Conservation (phyloP, 2,329 filamentous ascomycete species). For the Aspergillus udagawae region DNA sequence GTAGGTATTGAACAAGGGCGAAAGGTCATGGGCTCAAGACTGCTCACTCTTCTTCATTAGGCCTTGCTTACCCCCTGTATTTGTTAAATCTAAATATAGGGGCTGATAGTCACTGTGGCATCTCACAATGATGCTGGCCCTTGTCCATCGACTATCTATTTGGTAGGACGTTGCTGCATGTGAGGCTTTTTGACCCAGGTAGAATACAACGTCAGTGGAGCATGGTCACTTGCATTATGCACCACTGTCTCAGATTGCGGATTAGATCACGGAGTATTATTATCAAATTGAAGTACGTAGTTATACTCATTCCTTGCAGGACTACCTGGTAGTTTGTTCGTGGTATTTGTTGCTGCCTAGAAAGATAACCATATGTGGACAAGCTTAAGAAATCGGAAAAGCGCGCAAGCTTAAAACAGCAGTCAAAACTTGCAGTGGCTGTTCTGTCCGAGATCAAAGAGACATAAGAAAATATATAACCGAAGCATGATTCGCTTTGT, state of each 20-base stretch:
- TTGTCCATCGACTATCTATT: background rate
- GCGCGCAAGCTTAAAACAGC: background rate
- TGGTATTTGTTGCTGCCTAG: background rate
- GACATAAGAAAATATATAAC: background rate
- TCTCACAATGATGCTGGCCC: too few relatives aligned
- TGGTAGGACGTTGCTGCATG: too few relatives aligned
- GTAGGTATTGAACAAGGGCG: too few relatives aligned
- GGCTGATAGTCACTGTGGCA: too few relatives aligned
- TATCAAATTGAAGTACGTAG: background rate
- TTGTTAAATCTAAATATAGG: too few relatives aligned
- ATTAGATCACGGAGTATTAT: background rate
- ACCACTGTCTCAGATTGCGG: background rate
- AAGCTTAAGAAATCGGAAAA: background rate
- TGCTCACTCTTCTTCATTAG: too few relatives aligned
- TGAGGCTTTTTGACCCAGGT: too few relatives aligned
- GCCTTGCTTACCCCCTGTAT: too few relatives aligned
- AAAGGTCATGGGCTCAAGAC: too few relatives aligned
- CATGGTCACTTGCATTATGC: background rate
- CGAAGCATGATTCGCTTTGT: background rate
- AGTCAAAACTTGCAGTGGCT: too few relatives aligned
- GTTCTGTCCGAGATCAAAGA: background rate
- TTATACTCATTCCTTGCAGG: too few relatives aligned
- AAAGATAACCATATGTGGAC: background rate
- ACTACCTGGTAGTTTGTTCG: background rate
- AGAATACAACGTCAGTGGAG: background rate